Evolutionary conservation across 2,329 filamentous ascomycete species (phyloP).

Genomic region (Periconia digitata): DNA sequence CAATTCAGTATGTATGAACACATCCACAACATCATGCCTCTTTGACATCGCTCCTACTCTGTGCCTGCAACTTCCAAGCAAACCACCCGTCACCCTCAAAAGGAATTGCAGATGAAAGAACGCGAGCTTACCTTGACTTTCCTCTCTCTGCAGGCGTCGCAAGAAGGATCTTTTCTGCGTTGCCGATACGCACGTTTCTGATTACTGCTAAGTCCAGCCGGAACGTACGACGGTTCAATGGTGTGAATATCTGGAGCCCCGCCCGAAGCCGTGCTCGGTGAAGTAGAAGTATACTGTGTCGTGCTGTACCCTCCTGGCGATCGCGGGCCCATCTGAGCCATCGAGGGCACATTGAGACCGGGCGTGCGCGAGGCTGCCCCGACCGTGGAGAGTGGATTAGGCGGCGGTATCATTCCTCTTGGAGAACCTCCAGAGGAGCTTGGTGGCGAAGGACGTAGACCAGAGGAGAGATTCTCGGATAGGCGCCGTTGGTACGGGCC

Average conservation of each 20-base stretch:
- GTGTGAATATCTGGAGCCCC: conserved; percentile 31
- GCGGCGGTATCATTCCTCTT: conserved; percentile 34
- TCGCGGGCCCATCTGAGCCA: conserved; percentile 29
- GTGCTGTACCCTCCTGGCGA: conserved; percentile 35
- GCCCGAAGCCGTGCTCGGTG: conserved; percentile 39
- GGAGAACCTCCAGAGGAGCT: conserved; percentile 36
- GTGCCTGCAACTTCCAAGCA: too few species aligned
- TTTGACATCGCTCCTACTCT: too few species aligned
- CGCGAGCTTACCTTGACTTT: conserved; percentile 62
- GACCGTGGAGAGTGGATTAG: conserved; percentile 34
- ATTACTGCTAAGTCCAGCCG: conserved; percentile 60
- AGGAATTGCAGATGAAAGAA: neutral
- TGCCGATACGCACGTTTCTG: conserved; percentile 96
- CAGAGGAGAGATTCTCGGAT: conserved; percentile 10
- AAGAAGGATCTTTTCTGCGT: conserved; percentile 92
- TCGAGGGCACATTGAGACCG: conserved; percentile 32
- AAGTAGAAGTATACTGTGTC: conserved; percentile 36
- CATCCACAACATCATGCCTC: too few species aligned
- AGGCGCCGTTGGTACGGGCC: conserved; percentile 15
- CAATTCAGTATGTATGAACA: neutral
- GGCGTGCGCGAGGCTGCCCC: conserved; percentile 25
- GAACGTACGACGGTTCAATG: conserved; percentile 29
- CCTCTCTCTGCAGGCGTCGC: conserved; percentile 89
- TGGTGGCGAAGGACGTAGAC: conserved; percentile 36
- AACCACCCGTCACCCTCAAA: too few species aligned